These are phyloP conservation scores for Phytopythium aichiense DNA, from an alignment of 352 stramenopile genomes.

Conservation along the genomic window DNA sequence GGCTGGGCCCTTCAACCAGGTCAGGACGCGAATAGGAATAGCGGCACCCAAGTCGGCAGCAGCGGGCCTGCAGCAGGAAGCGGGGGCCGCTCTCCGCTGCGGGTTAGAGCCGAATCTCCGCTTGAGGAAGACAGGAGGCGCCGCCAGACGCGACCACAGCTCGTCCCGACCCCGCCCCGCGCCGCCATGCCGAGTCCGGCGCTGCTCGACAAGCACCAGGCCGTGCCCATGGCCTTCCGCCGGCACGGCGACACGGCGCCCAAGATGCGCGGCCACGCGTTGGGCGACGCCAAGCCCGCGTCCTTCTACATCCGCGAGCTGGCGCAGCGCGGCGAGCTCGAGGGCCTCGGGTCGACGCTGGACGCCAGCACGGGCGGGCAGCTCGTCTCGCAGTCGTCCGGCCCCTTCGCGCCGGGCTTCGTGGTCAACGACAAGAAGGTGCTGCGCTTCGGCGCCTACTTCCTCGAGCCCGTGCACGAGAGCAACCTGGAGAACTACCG, in stretches of 20 bases:
- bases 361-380: slow-evolving; percentile 15
- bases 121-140: slow-evolving; percentile 5
- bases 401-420: slow-evolving; percentile 60
- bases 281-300: slow-evolving; percentile 59
- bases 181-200: slow-evolving; percentile 47
- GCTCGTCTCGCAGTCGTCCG: slow-evolving; percentile 27
- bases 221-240: slow-evolving; percentile 80
- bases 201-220: slow-evolving; percentile 66
- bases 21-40: neutral
- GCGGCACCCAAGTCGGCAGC: neutral
- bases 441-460: slow-evolving; percentile 84
- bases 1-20: neutral
- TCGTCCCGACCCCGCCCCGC: neutral
- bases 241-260: slow-evolving; percentile 70
- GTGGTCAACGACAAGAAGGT: slow-evolving; percentile 83
- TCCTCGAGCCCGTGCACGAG: slow-evolving; percentile 85
- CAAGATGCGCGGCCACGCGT: slow-evolving; percentile 52
- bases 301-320: slow-evolving; percentile 75
- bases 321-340: slow-evolving; percentile 41
- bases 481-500: slow-evolving; percentile 84
- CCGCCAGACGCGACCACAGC: neutral
- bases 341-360: slow-evolving; percentile 31
- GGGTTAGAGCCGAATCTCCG: neutral
- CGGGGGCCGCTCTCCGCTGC: neutral
- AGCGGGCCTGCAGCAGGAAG: neutral